Base-by-base conservation (phyloP, 441 rosid species). In the Euphorbia schlechtendalii region DNA sequence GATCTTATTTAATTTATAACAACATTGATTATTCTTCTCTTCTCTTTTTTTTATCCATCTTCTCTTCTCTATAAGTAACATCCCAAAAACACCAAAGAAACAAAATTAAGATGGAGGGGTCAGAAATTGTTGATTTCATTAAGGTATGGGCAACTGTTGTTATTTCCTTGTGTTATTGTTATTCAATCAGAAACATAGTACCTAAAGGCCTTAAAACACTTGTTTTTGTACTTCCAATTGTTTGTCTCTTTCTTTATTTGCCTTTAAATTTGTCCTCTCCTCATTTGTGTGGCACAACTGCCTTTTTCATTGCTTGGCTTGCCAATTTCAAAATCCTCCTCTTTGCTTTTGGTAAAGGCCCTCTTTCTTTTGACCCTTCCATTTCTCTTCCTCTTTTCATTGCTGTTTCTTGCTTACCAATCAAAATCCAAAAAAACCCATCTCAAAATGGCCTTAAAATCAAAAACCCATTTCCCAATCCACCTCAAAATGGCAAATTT, bases 251-350 rank as follows among this genome's bases (percentile, higher is more conserved):
- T 59, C 46, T 80, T 65, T 22, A 64, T 69, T 81, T 90, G 61
- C 97, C 95, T n/a, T 63, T 81, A 13, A 69, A 30, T 17, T 70
- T 86, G 67, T 65, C 76, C 74, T 68, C 83, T 52, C 25, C 61
- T 49, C 80, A 80, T 54, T 68, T 82, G 5, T 28, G 80, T 27
- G 81, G 71, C 24, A 17, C 65, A 56, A 67, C 90, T 0, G 73
- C 79, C 38, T 83, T 81, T 61, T 81, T 77, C 70, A 70, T 90
- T 30, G 49, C 83, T 4, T 87, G 92, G 92, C 89, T 86, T 3
- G 83, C 86, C 70, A 86, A 73, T 65, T 84, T 77, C 82, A 86
- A 78, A 55, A 89, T 90, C 71, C 77, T 87, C 58, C 92, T 87
- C 65, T 81, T 86, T 63, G 75, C 85, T 68, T 83, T 90, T 52